Base-by-base conservation (phyloP, 768 basidiomycete species). In the Multifurca ochricompacta region DNA sequence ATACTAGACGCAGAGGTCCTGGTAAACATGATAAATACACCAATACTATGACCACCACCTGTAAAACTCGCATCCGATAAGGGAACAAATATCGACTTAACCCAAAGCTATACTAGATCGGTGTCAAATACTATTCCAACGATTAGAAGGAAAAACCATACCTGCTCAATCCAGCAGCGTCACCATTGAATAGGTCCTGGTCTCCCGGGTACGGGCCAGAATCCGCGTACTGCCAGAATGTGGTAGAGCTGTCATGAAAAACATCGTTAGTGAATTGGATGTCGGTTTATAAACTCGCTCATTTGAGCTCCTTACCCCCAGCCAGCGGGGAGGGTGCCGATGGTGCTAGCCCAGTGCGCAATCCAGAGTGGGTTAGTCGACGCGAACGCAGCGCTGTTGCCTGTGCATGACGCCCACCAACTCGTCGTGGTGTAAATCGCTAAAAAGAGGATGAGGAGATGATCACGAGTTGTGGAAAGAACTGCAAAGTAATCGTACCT, bases 401-500 rank as follows among this genome's bases (percentile, higher is more conserved):
- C 81, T 2, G 84, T 85, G 65, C 84, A 86, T 8, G 71, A 73
- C 9, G 60, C 77, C 84, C 84, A 86, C 83, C 83, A 85, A 64
- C 76, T 70, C 10, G 80, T 82, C 3, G 78, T 81, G 27, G 79
- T 79, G 59, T 84, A 84, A 52, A 83, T 81, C 36, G 78, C 79
- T 77, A 51, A 31, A 27, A 43, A 16, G 39, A 19, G 16, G 19
- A 32, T 42, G 14, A n/a, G 25, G 28, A 46, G 44, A 40, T 11
- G 21, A 30, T 9, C 13, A 18, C 13, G 3, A 31, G 6, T 16
- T 7, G 14, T 1, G 9, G 7, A 42, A 8, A 14, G 4, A 16
- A 21, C 9, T 4, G n/a, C n/a, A 21, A 23, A 37, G 27, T 14
- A 32, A 65, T n/a, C 60, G 34, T 48, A 74, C 77, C 67, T 35